Conservation (phyloP, 768 basidiomycete genomes). For the Lentinula guzmanii region DNA sequence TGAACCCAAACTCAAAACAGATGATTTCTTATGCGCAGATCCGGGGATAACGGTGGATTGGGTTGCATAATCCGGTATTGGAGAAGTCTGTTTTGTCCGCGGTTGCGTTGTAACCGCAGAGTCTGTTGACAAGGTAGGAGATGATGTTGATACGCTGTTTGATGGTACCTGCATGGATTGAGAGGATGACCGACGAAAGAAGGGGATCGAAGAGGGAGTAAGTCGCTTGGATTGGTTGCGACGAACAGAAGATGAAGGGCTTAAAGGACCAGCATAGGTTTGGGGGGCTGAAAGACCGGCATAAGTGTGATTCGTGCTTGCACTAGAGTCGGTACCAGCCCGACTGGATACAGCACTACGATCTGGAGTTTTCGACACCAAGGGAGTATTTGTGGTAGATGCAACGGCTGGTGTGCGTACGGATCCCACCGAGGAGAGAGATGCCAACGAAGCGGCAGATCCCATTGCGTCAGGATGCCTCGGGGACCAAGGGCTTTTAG, state of each 20-base stretch:
- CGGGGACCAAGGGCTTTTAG: constrained; percentile 57
- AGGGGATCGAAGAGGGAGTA: constrained; percentile 90
- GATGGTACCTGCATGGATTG: constrained; percentile 75
- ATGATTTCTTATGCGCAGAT: constrained; percentile 72
- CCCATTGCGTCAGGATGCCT: constrained; percentile 71
- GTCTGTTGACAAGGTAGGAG: constrained; percentile 40
- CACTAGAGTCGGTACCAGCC: constrained; percentile 71
- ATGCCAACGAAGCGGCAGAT: constrained; percentile 71
- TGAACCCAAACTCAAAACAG: constrained; percentile 76
- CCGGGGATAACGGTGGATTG: constrained; percentile 50
- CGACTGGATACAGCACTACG: constrained; percentile 51
- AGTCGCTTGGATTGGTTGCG: constrained; percentile 73
- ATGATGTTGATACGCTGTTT: constrained; percentile 40
- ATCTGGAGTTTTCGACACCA: constrained; percentile 59
- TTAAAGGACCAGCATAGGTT: constrained; percentile 44
- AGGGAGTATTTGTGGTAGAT: constrained; percentile 18
- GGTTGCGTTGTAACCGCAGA: constrained; percentile 32
- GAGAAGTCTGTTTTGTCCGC: constrained; percentile 40
- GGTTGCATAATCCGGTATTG: constrained; percentile 46
- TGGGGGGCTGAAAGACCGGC: constrained; percentile 43
- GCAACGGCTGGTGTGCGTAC: constrained; percentile 43
- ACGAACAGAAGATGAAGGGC: constrained; percentile 59
- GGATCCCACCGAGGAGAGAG: constrained; percentile 70
- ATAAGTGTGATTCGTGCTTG: constrained; percentile 59
- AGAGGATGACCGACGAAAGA: constrained; percentile 88